Percentiles rank a stretch among this genome's conserved stretches.
phyloP scores from a whole-genome alignment of 805 yeast species.

The Lachancea fermentati region DNA sequence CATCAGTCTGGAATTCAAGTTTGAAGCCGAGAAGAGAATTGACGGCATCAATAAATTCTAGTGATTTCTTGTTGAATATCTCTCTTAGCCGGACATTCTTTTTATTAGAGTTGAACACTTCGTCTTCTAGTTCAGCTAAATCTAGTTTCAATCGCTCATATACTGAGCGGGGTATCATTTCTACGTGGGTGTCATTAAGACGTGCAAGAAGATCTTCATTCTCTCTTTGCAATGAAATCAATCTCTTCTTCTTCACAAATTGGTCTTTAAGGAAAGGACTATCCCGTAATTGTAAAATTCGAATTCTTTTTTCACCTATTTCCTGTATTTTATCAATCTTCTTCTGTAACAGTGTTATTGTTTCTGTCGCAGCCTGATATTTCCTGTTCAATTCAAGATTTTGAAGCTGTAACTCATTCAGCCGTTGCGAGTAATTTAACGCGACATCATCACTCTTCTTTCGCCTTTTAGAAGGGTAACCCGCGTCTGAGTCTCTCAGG shows the following conservation, averaged over 20 bases:
- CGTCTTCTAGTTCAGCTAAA: conserved; percentile 40
- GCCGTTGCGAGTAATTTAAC: conserved; percentile 26
- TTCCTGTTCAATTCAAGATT: conserved; percentile 36
- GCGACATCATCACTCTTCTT: conserved; percentile 25
- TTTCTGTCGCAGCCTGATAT: conserved; percentile 34
- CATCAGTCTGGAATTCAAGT: conserved; percentile 57
- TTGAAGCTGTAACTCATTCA: conserved; percentile 37
- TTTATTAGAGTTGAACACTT: conserved; percentile 46
- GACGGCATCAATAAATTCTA: conserved; percentile 63
- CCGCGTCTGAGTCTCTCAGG: conserved; percentile 13
- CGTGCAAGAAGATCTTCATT: conserved; percentile 47
- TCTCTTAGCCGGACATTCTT: conserved; percentile 47
- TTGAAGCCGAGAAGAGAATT: conserved; percentile 66
- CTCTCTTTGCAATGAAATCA: conserved; percentile 50
- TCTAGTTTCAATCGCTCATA: conserved; percentile 60
- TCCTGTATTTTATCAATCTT: conserved; percentile 34
- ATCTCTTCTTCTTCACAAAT: conserved; percentile 45
- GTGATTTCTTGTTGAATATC: conserved; percentile 58
- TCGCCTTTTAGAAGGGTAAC: conserved; percentile 25
- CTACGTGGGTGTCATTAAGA: conserved; percentile 14
- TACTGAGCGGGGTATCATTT: conserved; percentile 51
- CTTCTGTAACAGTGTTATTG: conserved; percentile 33
- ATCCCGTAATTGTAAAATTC: conserved; percentile 56
- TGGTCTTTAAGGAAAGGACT: conserved; percentile 65
- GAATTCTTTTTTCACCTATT: conserved; percentile 36